phyloP scores from a whole-genome alignment of 2,329 filamentous ascomycete genomes.

The Exophiala xenobiotica region DNA sequence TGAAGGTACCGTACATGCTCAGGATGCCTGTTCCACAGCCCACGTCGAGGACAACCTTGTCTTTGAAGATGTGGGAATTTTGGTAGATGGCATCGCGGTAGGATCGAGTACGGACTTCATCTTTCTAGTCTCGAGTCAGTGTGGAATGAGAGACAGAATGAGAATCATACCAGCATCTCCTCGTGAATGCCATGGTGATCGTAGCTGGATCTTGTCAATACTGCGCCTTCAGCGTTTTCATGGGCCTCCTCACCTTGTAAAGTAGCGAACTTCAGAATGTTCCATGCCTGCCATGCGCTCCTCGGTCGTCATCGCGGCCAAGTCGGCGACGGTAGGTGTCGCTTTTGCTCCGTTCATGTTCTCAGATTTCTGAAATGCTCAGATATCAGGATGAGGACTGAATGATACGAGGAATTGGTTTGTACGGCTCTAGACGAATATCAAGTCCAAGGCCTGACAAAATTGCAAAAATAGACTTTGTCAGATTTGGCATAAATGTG shows the following conservation, averaged over 20 bases:
- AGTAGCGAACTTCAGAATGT: slow-evolving; percentile 98
- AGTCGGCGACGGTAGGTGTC: slow-evolving; percentile 26
- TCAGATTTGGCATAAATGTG: too few species aligned
- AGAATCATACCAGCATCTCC: slow-evolving; percentile 34
- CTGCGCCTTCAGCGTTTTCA: slow-evolving; percentile 1
- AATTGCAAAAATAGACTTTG: not conserved
- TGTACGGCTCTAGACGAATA: not conserved
- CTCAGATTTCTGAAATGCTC: too few species aligned
- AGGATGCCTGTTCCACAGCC: slow-evolving; percentile 97
- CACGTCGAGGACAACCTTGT: slow-evolving; percentile 93
- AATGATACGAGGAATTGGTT: not conserved
- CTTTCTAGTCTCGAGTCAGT: slow-evolving; percentile 43
- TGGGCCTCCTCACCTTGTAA: slow-evolving; percentile 72
- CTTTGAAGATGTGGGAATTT: slow-evolving; percentile 90
- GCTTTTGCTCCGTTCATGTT: slow-evolving; percentile 25
- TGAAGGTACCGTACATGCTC: slow-evolving; percentile 69
- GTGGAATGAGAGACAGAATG: slow-evolving; percentile 13
- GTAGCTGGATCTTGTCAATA: slow-evolving; percentile 62
- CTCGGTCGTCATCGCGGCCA: slow-evolving; percentile 39
- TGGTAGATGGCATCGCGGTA: slow-evolving; percentile 98
- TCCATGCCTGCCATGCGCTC: slow-evolving; percentile 63
- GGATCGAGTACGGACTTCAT: slow-evolving; percentile 92
- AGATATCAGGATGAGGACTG: not conserved
- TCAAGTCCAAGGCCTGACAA: not conserved
- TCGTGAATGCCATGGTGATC: slow-evolving; percentile 81